Base-by-base conservation (phyloP, 1,284 basidiomycete genomes). In the Gymnopus androsaceus region DNA sequence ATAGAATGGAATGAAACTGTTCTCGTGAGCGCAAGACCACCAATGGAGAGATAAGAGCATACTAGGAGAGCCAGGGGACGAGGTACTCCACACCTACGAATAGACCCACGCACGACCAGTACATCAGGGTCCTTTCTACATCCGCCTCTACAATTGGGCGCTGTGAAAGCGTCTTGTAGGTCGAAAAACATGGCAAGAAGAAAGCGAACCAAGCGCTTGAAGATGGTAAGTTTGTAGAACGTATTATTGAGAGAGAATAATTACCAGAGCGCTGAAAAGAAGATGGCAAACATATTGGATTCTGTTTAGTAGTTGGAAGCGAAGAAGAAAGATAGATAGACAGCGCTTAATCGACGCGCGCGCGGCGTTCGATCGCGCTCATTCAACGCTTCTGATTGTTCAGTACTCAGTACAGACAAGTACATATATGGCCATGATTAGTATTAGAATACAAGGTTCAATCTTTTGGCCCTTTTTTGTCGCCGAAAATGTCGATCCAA, bases 1-100 rank as follows among this genome's bases (percentile, higher is more conserved):
- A 69, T 92, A 93, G 69, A 92, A 89, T 3, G 91, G 90, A 45
- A 92, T 69, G 34, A 53, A 50, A 60, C 50, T 23, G 46, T 59
- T 54, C 58, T 30, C 53, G 37, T 59, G 17, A 38, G 41, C 54
- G 36, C 25, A 44, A 30, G 54, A 59, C 45, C 49, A 36, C 36
- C 44, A 54, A 49, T 49, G 14, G 19, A 42, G 54, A 54, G 51
- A 46, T 31, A 38, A 41, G 34, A 47, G 74, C 83, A 62, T 67
- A 87, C 90, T 90, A 91, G 66, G 91, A 72, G 44, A 88, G 67
- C 79, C 85, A 86, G 52, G 89, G 88, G 11, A 80, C 76, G 8
- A 83, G 69, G 58, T 87, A 85, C 66, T 92, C 89, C 58, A 88
- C 75, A 2, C 86, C 84, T 38, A 88, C 75, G 66, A 92, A 69